Percentiles rank a stretch among this genome's conserved stretches.
Evolutionary conservation across 352 stramenopile genomes (phyloP).

Genomic region (Globisporangium acanthophoron): DNA sequence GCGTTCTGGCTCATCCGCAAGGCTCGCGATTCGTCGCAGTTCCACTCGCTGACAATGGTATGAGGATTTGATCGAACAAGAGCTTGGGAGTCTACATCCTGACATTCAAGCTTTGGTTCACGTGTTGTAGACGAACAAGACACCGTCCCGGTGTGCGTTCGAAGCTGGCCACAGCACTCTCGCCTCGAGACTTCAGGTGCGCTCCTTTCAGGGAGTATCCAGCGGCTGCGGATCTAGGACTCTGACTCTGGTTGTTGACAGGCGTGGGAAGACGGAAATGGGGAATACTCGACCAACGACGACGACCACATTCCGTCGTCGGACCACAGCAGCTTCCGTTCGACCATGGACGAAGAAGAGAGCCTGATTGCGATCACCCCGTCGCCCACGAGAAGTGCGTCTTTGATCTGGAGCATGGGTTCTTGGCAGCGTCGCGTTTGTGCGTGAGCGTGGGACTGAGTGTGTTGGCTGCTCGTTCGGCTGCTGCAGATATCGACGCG

Average conservation of each 20-base stretch:
- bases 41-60: slow-evolving; percentile 72
- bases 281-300: slow-evolving; percentile 79
- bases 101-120: background rate
- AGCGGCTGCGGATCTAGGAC: background rate
- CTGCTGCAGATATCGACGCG: slow-evolving; percentile 60
- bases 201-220: background rate
- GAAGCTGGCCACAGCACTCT: slow-evolving; percentile 78
- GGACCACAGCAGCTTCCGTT: slow-evolving; percentile 13
- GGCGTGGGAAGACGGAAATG: slow-evolving; percentile 85
- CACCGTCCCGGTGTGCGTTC: slow-evolving; percentile 81
- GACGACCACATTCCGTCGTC: slow-evolving; percentile 24
- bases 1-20: slow-evolving; percentile 81
- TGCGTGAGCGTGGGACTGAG: background rate
- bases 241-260: slow-evolving; percentile 5
- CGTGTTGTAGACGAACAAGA: slow-evolving; percentile 70
- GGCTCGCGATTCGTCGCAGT: slow-evolving; percentile 50
- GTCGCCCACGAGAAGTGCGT: slow-evolving; percentile 46
- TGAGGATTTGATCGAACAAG: background rate
- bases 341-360: slow-evolving; percentile 40
- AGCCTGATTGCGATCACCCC: slow-evolving; percentile 13
- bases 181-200: slow-evolving; percentile 60
- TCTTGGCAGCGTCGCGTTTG: background rate
- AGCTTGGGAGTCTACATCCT: background rate
- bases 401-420: background rate
- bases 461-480: background rate